Evolutionary conservation across 1,139 yeast genomes (phyloP).

Genomic region (Keqinozyma sinolaborantium): DNA sequence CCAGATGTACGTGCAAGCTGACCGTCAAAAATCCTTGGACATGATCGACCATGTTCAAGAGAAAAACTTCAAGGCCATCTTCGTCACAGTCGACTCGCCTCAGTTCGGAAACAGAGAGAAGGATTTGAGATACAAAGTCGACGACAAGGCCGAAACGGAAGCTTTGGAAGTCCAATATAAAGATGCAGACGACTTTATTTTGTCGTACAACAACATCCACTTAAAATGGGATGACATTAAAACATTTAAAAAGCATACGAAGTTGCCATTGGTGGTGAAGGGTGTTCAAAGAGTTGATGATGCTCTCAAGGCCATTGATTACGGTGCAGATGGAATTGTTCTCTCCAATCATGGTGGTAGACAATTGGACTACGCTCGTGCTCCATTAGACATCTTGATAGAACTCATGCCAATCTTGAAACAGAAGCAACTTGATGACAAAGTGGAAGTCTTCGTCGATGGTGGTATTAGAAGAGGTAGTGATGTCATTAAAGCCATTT

Average conservation of each 20-base stretch:
- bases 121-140: constrained; percentile 17
- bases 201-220: constrained; percentile 9
- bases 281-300: constrained; percentile 52
- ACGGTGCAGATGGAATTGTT: constrained; percentile 45
- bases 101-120: constrained; percentile 23
- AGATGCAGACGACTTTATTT: constrained; percentile 7
- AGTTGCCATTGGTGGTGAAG: constrained; percentile 39
- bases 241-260: constrained; percentile 14
- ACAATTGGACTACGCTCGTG: constrained; percentile 45
- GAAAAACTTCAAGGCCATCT: constrained; percentile 21
- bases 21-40: constrained; percentile 15
- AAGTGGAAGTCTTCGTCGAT: constrained; percentile 45
- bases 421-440: constrained; percentile 25
- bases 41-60: constrained; percentile 16
- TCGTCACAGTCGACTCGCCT: constrained; percentile 27
- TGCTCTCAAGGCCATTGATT: constrained; percentile 41
- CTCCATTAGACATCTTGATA: constrained; percentile 47
- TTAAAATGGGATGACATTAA: constrained; percentile 18
- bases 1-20: constrained; percentile 47
- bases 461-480: constrained; percentile 55
- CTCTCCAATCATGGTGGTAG: constrained; percentile 57
- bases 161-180: constrained; percentile 10
- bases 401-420: constrained; percentile 41
- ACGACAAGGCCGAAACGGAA: constrained; percentile 8
- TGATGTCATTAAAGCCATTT: constrained; percentile 52